Conservation (phyloP, 2,329 filamentous ascomycete species). For the Apiospora marii region DNA sequence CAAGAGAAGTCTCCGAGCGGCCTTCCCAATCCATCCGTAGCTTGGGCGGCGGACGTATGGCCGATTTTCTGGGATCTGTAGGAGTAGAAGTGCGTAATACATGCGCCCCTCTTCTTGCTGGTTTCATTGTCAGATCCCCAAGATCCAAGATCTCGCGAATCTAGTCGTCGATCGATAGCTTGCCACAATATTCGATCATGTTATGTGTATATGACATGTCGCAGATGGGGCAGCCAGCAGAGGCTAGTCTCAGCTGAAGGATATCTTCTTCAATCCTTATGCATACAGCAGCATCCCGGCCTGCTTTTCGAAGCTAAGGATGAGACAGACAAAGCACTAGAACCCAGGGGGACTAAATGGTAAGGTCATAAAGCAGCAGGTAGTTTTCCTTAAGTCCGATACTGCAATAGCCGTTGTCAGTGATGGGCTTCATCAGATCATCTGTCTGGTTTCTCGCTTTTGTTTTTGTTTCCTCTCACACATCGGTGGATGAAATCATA, state of each 20-base stretch:
- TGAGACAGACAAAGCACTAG: neutral
- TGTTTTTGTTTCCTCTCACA: neutral
- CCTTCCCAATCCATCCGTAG: neutral
- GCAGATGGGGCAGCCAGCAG: conserved; percentile 2
- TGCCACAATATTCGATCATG: neutral
- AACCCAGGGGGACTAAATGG: neutral
- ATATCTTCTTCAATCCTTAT: neutral
- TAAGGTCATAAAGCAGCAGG: neutral
- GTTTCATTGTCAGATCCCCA: neutral
- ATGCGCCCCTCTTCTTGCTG: no score
- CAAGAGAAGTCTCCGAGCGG: neutral
- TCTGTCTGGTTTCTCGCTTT: neutral
- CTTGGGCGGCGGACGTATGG: neutral
- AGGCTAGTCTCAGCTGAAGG: neutral
- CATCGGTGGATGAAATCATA: neutral
- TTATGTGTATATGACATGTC: conserved; percentile 1
- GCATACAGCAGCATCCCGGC: neutral
- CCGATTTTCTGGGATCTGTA: neutral
- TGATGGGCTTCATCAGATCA: neutral
- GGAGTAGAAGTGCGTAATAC: neutral
- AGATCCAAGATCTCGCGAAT: neutral
- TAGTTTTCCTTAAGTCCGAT: neutral
- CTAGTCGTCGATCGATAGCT: conserved; percentile 1
- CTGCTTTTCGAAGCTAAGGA: neutral
- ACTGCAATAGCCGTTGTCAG: neutral